A percentile compares a stretch with the other conserved stretches of the same genome.
These are phyloP conservation scores for Marasmius sp. DNA, from an alignment of 1,284 basidiomycete genomes.

Conservation along the genomic window DNA sequence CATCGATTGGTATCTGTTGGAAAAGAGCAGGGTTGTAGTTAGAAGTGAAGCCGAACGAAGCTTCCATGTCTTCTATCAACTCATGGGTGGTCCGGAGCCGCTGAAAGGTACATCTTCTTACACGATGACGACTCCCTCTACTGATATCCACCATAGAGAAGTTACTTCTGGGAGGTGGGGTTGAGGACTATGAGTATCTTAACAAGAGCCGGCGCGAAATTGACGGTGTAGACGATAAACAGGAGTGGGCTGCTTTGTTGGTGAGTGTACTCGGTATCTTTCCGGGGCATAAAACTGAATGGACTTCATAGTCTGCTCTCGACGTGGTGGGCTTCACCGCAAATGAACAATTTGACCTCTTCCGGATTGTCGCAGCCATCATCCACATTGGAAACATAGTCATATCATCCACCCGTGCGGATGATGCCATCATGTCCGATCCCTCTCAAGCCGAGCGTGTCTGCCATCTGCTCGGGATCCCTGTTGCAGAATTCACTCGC, in stretches of 20 bases:
- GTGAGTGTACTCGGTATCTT: conserved; percentile 36
- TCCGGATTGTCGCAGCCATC: conserved; percentile 92
- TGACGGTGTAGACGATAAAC: conserved; percentile 91
- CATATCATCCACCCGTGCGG: conserved; percentile 80
- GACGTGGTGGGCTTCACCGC: conserved; percentile 86
- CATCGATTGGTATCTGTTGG: conserved; percentile 98
- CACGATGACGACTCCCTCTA: conserved; percentile 7
- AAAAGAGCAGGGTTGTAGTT: conserved; percentile 95
- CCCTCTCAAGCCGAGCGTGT: conserved; percentile 85
- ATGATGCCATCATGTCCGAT: conserved; percentile 87
- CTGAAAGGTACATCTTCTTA: conserved; percentile 58
- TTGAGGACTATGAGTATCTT: conserved; percentile 89
- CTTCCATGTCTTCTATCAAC: conserved; percentile 98
- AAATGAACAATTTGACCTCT: conserved; percentile 88
- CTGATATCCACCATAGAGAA: conserved; percentile 46
- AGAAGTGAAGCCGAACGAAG: conserved; percentile 86
- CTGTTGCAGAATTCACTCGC: conserved; percentile 85
- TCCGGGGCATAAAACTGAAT: neutral
- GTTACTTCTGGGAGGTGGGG: conserved; percentile 73
- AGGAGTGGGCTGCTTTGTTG: conserved; percentile 85
- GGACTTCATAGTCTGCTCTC: conserved; percentile 60
- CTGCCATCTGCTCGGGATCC: conserved; percentile 93
- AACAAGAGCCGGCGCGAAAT: conserved; percentile 89
- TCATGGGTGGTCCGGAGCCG: conserved; percentile 64
- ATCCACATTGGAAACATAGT: conserved; percentile 95